Percentiles rank a stretch among this genome's conserved stretches.
These are phyloP conservation scores for Picea engelmannii DNA, from an alignment of 83 land plant genomes.

Conservation along the genomic window DNA sequence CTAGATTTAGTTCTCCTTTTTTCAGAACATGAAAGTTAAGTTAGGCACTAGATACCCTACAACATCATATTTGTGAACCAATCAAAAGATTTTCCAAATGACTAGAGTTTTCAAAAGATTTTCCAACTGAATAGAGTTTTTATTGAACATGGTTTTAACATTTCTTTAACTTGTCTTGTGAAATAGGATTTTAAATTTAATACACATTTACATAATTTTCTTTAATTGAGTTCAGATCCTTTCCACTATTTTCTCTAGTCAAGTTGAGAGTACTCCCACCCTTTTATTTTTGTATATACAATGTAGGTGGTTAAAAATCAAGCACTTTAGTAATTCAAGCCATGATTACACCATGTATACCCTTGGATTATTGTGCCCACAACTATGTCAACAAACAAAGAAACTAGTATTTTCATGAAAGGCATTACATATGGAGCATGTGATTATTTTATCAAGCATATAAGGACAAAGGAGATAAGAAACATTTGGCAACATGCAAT, in stretches of 20 bases:
- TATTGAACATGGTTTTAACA: background rate
- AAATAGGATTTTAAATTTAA: background rate
- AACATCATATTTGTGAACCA: constrained; percentile 1
- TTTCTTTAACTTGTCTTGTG: background rate
- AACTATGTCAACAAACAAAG: constrained; percentile 86
- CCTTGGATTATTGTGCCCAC: constrained; percentile 14
- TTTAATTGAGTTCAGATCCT: too few relatives aligned
- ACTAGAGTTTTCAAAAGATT: too few relatives aligned
- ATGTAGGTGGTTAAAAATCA: constrained; percentile 12
- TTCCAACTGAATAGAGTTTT: background rate
- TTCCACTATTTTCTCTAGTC: background rate
- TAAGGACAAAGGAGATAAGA: constrained; percentile 70
- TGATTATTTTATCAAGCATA: constrained; percentile 83
- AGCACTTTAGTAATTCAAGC: background rate
- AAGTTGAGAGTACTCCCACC: background rate
- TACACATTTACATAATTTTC: background rate
- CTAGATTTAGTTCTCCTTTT: background rate
- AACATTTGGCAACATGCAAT: constrained; percentile 87
- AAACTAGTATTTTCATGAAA: constrained; percentile 76
- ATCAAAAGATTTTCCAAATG: background rate
- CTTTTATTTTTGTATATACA: constrained; percentile 7
- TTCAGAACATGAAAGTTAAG: background rate
- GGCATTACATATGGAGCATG: constrained; percentile 83
- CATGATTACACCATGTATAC: constrained; percentile 5
- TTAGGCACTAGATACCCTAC: background rate